Evolutionary conservation across 495 filamentous ascomycete genomes (phyloP), one percentile per base, ranked within the genome.

Genomic region (Xylaria palmicola): DNA sequence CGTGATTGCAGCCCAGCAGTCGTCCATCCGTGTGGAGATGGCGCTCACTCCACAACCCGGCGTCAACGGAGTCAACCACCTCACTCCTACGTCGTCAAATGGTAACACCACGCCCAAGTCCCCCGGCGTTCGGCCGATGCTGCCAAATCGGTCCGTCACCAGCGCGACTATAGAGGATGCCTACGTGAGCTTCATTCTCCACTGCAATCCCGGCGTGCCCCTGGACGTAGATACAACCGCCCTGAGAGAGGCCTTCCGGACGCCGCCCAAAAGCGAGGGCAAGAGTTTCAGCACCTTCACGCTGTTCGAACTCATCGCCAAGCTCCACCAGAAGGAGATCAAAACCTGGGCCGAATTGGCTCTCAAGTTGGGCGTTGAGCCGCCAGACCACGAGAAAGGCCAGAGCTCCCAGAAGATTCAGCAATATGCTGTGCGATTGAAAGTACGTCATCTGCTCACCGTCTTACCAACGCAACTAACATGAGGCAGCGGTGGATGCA

Each of bases 351-450:
- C 91, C 29, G 88, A 96, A 71, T 70, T 98, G 59, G 94, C 92
- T 5, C 85, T 92, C 50, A 89, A 92, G 64, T 76, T 98, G 39
- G 94, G 94, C 3, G 94, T 97, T 2, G 93, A 97, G 65, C 89
- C 88, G 27, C 95, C 94, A 13, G 88, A 87, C 60, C 74, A 85
- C 59, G 87, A 89, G 52, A 93, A 94, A 75, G 91, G 92, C 19
- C 91, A 97, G 74, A 96, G 92, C 70, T 87, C 92, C 2, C 94
- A 98, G 73, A 98, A 97, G 72, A 91, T 98, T 37, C 93, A 97
- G 73, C 94, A 98, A 69, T 98, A 98, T 76, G 91, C 92, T 50
- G 94, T 97, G 34, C 81, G 94, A 51, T 77, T 98, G 43, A 98
- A 97, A 85, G 91, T 93, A 77, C 60, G 78, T 69, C 8, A 20